phyloP scores from a whole-genome alignment of 306 rosid genomes.

The Elaeagnus macrophylla region DNA sequence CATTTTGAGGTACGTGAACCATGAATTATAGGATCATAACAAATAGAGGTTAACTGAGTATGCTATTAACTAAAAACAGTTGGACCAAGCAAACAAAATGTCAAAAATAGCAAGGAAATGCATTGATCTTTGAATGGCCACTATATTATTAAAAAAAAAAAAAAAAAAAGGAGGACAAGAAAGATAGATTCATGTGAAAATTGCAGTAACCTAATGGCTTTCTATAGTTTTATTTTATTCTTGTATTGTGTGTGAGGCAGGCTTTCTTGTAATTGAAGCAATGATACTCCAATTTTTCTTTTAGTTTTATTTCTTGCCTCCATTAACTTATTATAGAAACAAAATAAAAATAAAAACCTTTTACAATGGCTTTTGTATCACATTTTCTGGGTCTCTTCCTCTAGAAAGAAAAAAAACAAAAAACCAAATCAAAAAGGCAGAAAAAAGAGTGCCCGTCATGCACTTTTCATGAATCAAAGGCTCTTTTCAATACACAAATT shows the following conservation, averaged over 20 bases:
- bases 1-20: no score
- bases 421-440: no score
- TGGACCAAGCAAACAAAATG: slow-evolving; percentile 39
- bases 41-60: no score
- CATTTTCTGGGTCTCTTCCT: no score
- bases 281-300: slow-evolving; percentile 20
- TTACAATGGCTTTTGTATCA: not conserved
- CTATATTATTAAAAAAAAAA: slow-evolving; percentile 19
- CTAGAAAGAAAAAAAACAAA: no score
- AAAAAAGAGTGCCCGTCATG: slow-evolving; percentile 28
- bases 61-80: not conserved
- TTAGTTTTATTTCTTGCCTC: slow-evolving; percentile 28
- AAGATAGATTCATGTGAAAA: slow-evolving; percentile 69
- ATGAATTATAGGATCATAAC: no score
- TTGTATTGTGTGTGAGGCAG: slow-evolving; percentile 3
- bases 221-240: slow-evolving; percentile 34
- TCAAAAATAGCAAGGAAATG: slow-evolving; percentile 26
- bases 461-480: slow-evolving; percentile 40
- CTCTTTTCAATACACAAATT: slow-evolving; percentile 17
- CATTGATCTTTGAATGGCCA: slow-evolving; percentile 17
- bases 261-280: slow-evolving; percentile 55
- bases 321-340: not conserved
- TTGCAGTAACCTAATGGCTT: slow-evolving; percentile 48
- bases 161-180: slow-evolving; percentile 35
- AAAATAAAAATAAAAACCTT: not conserved